Percentiles rank a stretch among this genome's conserved stretches.
Conservation (phyloP, 1,139 yeast genomes). For the Scheffersomyces titani region DNA sequence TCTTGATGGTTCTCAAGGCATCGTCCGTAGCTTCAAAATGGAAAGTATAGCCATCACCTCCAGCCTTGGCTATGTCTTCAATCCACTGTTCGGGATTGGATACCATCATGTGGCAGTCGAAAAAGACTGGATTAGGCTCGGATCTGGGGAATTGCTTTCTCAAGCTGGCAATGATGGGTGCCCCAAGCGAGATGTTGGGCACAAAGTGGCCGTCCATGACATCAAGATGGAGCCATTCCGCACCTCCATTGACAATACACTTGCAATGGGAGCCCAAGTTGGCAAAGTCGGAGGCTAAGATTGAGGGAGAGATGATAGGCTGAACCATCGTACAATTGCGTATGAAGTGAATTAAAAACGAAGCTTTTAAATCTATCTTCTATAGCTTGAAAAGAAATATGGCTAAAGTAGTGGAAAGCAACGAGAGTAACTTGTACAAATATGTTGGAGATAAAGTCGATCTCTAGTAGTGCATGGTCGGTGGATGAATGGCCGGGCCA, state of each 20-base stretch:
- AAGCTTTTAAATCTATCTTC: background rate
- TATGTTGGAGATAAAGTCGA: background rate
- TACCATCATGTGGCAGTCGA: constrained; percentile 99
- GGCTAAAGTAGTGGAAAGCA: background rate
- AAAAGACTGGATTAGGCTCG: constrained; percentile 60
- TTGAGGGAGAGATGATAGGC: constrained; percentile 93
- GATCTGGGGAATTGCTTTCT: constrained; percentile 71
- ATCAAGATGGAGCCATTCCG: constrained; percentile 97
- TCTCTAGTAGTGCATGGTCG: background rate
- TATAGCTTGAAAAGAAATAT: background rate
- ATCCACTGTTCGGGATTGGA: constrained; percentile 95
- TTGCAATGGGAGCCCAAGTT: constrained; percentile 87
- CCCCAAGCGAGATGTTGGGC: constrained; percentile 93
- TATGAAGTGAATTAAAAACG: background rate
- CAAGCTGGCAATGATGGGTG: constrained; percentile 81
- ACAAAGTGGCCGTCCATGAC: constrained; percentile 99
- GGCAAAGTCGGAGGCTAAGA: constrained; percentile 92
- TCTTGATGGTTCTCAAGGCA: constrained; percentile 71
- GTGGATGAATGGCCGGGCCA: background rate
- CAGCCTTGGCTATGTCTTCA: constrained; percentile 86
- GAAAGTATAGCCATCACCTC: constrained; percentile 96
- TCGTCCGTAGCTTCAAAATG: constrained; percentile 92
- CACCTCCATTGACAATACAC: constrained; percentile 65
- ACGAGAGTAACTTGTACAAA: background rate
- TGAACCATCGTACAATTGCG: constrained; percentile 53